Conservation (phyloP, 495 filamentous ascomycete species). For the Penicillium atrosanguineum region DNA sequence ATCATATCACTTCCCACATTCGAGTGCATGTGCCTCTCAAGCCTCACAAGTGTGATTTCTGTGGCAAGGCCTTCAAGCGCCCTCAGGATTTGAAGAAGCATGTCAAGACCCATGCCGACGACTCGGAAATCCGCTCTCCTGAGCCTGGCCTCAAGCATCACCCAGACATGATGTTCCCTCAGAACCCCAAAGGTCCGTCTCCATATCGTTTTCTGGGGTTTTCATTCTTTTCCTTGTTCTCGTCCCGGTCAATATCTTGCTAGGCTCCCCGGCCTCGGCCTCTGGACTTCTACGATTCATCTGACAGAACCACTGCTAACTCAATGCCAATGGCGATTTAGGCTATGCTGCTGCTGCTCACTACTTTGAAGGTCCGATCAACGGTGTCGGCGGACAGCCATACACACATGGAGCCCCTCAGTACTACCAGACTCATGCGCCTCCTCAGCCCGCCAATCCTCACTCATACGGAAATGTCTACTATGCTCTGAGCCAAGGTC, state of each 20-base stretch:
- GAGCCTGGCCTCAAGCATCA: conserved; percentile 53
- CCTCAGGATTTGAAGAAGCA: conserved; percentile 99
- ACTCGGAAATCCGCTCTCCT: conserved; percentile 82
- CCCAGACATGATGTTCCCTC: conserved; percentile 54
- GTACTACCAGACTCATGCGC: conserved; percentile 59
- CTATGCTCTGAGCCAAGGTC: conserved; percentile 61
- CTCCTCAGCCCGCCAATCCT: conserved; percentile 44
- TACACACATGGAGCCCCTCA: conserved; percentile 50
- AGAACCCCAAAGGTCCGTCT: conserved; percentile 35
- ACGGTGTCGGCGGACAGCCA: conserved; percentile 35
- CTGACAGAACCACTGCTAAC: background rate
- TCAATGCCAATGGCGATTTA: conserved; percentile 13
- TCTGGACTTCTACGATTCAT: too few relatives aligned
- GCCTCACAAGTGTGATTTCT: conserved; percentile 98
- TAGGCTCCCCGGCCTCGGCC: background rate
- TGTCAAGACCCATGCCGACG: conserved; percentile 99
- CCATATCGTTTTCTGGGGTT: background rate
- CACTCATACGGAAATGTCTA: conserved; percentile 69
- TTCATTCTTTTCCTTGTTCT: background rate
- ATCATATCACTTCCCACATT: conserved; percentile 99
- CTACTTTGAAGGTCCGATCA: conserved; percentile 45
- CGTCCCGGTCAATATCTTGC: background rate
- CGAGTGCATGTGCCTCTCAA: conserved; percentile 97
- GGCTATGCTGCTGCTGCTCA: conserved; percentile 41
- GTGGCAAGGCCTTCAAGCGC: conserved; percentile 98